Evolutionary conservation across 164 flowering plant species (phyloP).

Genomic region (Berberis thunbergii): DNA sequence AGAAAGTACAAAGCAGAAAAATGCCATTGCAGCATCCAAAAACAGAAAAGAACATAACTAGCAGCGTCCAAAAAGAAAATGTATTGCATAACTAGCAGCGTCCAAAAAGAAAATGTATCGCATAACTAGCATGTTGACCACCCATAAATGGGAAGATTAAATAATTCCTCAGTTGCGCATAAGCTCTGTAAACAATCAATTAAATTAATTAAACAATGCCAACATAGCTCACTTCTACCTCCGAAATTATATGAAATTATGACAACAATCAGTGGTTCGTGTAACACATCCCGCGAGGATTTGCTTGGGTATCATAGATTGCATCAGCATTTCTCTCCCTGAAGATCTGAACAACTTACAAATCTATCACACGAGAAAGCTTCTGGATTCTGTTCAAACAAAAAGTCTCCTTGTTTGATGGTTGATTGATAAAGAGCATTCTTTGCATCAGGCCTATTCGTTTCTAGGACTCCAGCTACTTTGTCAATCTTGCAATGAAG

Average conservation of each 20-base stretch:
- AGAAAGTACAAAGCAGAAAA: too few species aligned
- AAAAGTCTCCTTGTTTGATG: slow-evolving; percentile 94
- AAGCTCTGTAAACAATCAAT: neutral
- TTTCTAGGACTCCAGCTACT: slow-evolving; percentile 97
- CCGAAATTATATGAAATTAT: too few species aligned
- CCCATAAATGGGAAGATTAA: neutral
- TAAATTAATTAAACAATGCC: too few species aligned
- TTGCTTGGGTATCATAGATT: too few species aligned
- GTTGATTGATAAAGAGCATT: slow-evolving; percentile 96
- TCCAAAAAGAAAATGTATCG: neutral
- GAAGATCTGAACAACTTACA: slow-evolving; percentile 22
- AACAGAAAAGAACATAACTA: too few species aligned
- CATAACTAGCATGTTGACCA: neutral
- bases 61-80: too few species aligned
- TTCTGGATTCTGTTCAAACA: slow-evolving; percentile 88
- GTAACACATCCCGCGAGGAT: too few species aligned
- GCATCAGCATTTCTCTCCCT: too few species aligned
- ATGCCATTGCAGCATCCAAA: too few species aligned
- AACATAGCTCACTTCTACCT: too few species aligned
- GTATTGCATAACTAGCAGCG: too few species aligned
- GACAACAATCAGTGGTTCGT: too few species aligned
- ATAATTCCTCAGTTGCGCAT: neutral
- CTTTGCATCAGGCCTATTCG: slow-evolving; percentile 93
- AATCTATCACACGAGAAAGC: slow-evolving; percentile 88
- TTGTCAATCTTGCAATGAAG: slow-evolving; percentile 98